Evolutionary conservation across 805 yeast genomes (phyloP), one percentile per base, ranked within the genome.

Genomic region (Starmera pachycereana): DNA sequence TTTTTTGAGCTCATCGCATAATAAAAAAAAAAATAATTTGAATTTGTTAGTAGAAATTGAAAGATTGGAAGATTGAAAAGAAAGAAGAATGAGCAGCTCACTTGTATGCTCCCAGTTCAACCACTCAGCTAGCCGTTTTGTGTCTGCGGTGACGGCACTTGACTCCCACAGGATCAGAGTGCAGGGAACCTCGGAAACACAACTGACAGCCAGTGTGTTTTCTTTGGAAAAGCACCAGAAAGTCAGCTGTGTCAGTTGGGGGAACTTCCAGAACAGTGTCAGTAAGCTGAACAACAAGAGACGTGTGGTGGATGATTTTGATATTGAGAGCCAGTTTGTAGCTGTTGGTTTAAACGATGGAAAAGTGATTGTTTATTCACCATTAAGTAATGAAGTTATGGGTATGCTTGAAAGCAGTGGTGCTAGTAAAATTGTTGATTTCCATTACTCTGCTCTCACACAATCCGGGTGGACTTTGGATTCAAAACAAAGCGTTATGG

Each of bases 101-200:
- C 14, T 31, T 6, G 14, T n/a, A 13, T 43, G 46, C 16, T 47
- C 54, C 4, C 34, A 39, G 6, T 85, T 78, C 55, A 90, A 86
- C 57, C 69, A 77, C 11, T 59, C 72, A 1, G 78, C 81, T n/a
- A 65, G 71, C 35, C 70, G 68, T 52, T 69, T 78, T 49, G 87
- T 89, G 22, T 72, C 77, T 35, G 85, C 75, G 1, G 63, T 75
- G 16, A 73, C 76, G 30, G 81, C 86, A 2, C 69, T 86, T 43
- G 90, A 84, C 56, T 66, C 78, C 6, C 90, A 82, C 52, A 76
- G 77, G 47, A 62, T 86, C 32, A 68, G 78, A 41, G 83, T 82
- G 3, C 80, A 78, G 52, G 69, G 81, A 14, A 66, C 74, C 10
- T 68, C 62, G 25, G 56, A 68, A 12, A 49, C 63, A 29, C 55